A percentile compares a stretch with the other conserved stretches of the same genome.
Evolutionary conservation across 306 rosid genomes (phyloP).

Genomic region (Dryas octopetala): DNA sequence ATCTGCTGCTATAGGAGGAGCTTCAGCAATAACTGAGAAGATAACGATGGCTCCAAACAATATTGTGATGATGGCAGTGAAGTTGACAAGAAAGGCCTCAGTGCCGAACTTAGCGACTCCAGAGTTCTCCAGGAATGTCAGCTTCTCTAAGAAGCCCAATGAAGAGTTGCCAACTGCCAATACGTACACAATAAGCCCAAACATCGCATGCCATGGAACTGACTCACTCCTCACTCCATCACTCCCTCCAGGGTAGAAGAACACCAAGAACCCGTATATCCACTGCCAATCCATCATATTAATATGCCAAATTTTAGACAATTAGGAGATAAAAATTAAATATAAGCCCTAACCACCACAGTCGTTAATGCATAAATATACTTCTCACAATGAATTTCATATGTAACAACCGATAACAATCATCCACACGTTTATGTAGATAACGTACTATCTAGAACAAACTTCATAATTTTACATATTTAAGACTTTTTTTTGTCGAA

Average conservation of each 20-base stretch:
- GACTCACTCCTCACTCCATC: slow-evolving; percentile 37
- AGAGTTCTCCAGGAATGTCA: slow-evolving; percentile 69
- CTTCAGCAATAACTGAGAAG: slow-evolving; percentile 49
- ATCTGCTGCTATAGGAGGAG: slow-evolving; percentile 23
- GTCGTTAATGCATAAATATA: too few relatives aligned
- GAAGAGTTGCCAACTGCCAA: slow-evolving; percentile 65
- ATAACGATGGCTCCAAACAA: slow-evolving; percentile 65
- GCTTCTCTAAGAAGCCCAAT: slow-evolving; percentile 77
- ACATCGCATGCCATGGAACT: slow-evolving; percentile 73
- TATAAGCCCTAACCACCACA: too few relatives aligned
- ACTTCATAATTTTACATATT: too few relatives aligned
- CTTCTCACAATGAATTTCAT: too few relatives aligned
- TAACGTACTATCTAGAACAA: too few relatives aligned
- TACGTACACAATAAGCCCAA: slow-evolving; percentile 58
- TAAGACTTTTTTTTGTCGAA: too few relatives aligned
- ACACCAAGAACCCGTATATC: slow-evolving; percentile 70
- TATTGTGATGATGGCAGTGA: slow-evolving; percentile 66
- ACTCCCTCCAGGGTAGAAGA: slow-evolving; percentile 77
- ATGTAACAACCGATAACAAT: too few relatives aligned
- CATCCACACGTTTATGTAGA: too few relatives aligned
- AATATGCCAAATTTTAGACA: not conserved
- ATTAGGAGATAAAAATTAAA: too few relatives aligned
- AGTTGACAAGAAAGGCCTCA: slow-evolving; percentile 86
- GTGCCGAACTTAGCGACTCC: slow-evolving; percentile 70
- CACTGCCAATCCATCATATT: slow-evolving; percentile 40